These are phyloP conservation scores for Amanita polypyramis DNA, from an alignment of 768 basidiomycete species.

Conservation along the genomic window DNA sequence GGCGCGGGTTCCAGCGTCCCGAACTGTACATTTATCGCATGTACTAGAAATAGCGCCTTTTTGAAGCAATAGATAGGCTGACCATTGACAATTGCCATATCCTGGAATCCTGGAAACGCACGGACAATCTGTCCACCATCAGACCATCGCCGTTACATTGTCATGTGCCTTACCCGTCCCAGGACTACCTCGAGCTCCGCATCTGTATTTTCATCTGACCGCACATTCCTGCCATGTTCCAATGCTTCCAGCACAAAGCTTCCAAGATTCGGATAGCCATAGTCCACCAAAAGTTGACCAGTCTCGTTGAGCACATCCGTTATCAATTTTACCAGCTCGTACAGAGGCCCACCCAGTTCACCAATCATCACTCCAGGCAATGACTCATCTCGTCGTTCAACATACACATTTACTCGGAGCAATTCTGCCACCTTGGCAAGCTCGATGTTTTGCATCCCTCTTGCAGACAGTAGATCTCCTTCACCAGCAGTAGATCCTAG, in stretches of 20 bases:
- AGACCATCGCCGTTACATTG: background rate
- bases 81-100: constrained; percentile 59
- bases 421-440: constrained; percentile 58
- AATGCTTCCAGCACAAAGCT: constrained; percentile 63
- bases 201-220: constrained; percentile 15
- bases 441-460: constrained; percentile 48
- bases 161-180: constrained; percentile 39
- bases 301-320: constrained; percentile 60
- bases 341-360: constrained; percentile 63
- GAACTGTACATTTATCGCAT: constrained; percentile 61
- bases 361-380: constrained; percentile 67
- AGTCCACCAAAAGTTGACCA: constrained; percentile 47
- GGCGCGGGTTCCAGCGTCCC: constrained; percentile 37
- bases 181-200: constrained; percentile 48
- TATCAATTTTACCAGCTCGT: constrained; percentile 64
- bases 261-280: constrained; percentile 63
- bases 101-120: constrained; percentile 74
- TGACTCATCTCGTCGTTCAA: constrained; percentile 58
- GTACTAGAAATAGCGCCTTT: constrained; percentile 77
- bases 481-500: constrained; percentile 49
- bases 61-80: constrained; percentile 81
- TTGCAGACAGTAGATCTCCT: constrained; percentile 53
- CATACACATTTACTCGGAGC: constrained; percentile 58
- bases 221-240: constrained; percentile 34
- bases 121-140: constrained; percentile 47